Evolutionary conservation across 805 yeast species (phyloP), one percentile per base, ranked within the genome.

Genomic region (Lachancea fermentati): DNA sequence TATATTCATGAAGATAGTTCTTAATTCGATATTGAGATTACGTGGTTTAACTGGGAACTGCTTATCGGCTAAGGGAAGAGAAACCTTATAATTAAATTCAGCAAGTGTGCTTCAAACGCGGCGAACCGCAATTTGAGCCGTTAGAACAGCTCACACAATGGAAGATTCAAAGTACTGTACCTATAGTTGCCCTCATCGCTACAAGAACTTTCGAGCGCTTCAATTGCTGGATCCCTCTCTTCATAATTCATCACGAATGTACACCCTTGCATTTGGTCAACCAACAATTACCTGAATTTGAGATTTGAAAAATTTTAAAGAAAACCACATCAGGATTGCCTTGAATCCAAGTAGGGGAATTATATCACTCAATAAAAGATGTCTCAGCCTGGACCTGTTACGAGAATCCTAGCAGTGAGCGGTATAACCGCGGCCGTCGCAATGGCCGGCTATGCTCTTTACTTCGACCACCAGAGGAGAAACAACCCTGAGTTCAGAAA

Each of bases 381-480:
- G 59, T 52, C 59, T 18, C 38, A 53, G 33, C 42, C 51, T 17
- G 45, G 34, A 32, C 32, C 57, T 12, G 34, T 52, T 30, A 36
- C 45, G 29, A 52, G 57, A 42, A 41, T 46, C 19, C 31, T 54
- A 26, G 42, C 67, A 51, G 61, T 61, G 63, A 64, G 72, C 24
- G 56, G 67, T 33, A 46, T 63, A 11, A 71, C 68, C 44, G 68
- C 73, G 14, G 75, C 81, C 19, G 66, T 79, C 19, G 79, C 82
- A 28, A 59, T 73, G 13, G 62, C 78, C 36, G 87, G 85, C 13
- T 91, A 93, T 67, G 85, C 91, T 42, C 69, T 78, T 29, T 93
- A 86, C 70, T 94, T 94, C 58, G 99, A 93, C 68, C 85, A 88
- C 72, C 75, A 75, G 66, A 86, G 98, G 68, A 85, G 97, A 68